These are phyloP conservation scores for Hirsutella minnesotensis DNA, from an alignment of 2,329 filamentous ascomycete genomes.

Conservation along the genomic window DNA sequence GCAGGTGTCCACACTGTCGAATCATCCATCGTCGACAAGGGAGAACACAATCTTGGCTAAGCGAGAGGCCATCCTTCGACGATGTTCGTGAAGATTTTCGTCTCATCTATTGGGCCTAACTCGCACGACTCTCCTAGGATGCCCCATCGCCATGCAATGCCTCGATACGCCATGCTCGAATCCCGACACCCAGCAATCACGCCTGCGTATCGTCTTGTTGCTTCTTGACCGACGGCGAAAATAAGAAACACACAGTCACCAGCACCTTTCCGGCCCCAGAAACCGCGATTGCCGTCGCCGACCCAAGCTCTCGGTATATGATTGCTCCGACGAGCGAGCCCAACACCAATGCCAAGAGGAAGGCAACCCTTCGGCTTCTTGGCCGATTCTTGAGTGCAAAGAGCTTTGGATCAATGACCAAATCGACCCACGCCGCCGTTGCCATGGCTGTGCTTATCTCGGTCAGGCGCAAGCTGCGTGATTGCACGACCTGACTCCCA, in stretches of 20 bases:
- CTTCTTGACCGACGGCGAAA: slow-evolving; percentile 8
- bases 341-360: slow-evolving; percentile 32
- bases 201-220: slow-evolving; percentile 2
- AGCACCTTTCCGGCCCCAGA: slow-evolving; percentile 14
- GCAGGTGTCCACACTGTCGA: too few species aligned
- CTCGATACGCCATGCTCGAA: too few species aligned
- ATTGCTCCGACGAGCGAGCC: slow-evolving; percentile 41
- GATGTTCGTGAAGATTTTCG: too few species aligned
- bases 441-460: slow-evolving; percentile 56
- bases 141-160: too few species aligned
- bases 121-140: too few species aligned
- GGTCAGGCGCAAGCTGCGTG: slow-evolving; percentile 39
- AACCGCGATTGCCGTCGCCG: slow-evolving; percentile 11
- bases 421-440: slow-evolving; percentile 49
- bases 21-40: too few species aligned
- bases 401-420: slow-evolving; percentile 42
- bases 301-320: slow-evolving; percentile 21
- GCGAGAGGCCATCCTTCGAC: too few species aligned
- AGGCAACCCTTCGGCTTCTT: slow-evolving; percentile 36
- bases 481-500: slow-evolving; percentile 47
- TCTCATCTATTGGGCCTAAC: too few species aligned
- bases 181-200: neutral
- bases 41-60: too few species aligned
- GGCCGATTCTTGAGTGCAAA: slow-evolving; percentile 33
- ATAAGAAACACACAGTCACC: slow-evolving; percentile 10